These are phyloP conservation scores for Aurifilum marmelostoma DNA, from an alignment of 2,329 filamentous ascomycete species.

Conservation along the genomic window DNA sequence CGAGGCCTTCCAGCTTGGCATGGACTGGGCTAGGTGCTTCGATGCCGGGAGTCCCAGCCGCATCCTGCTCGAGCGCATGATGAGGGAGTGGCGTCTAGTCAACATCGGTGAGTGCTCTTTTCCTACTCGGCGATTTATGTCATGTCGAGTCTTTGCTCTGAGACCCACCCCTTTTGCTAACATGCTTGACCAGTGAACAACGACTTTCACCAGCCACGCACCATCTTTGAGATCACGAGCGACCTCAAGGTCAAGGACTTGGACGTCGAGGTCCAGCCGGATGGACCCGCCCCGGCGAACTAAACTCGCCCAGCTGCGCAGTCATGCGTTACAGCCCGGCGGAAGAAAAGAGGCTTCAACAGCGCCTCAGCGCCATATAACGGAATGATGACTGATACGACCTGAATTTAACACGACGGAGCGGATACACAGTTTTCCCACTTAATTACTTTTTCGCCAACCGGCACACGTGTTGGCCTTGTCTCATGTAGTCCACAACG, in stretches of 20 bases:
- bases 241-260: slow-evolving; percentile 72
- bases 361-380: slow-evolving; percentile 26
- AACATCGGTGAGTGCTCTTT: slow-evolving; percentile 76
- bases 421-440: slow-evolving; percentile 27
- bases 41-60: slow-evolving; percentile 76
- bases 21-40: slow-evolving; percentile 94
- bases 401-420: slow-evolving; percentile 32
- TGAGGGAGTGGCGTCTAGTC: slow-evolving; percentile 90
- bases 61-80: slow-evolving; percentile 77
- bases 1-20: slow-evolving; percentile 89
- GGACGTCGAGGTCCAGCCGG: slow-evolving; percentile 46
- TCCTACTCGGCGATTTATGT: no score
- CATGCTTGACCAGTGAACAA: slow-evolving; percentile 76
- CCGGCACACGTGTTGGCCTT: background rate
- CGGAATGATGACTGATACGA: slow-evolving; percentile 31
- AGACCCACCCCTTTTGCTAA: background rate
- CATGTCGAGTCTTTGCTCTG: no score
- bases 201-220: slow-evolving; percentile 84
- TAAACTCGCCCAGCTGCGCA: slow-evolving; percentile 5
- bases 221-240: slow-evolving; percentile 85
- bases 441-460: slow-evolving; percentile 23
- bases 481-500: slow-evolving; percentile 25
- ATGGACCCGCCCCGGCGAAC: slow-evolving; percentile 24
- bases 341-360: slow-evolving; percentile 27
- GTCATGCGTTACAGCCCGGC: slow-evolving; percentile 13